A percentile compares a stretch with the other conserved stretches of the same genome.
Conservation (phyloP, 2,329 filamentous ascomycete genomes). For the Epicoccum nigrum region DNA sequence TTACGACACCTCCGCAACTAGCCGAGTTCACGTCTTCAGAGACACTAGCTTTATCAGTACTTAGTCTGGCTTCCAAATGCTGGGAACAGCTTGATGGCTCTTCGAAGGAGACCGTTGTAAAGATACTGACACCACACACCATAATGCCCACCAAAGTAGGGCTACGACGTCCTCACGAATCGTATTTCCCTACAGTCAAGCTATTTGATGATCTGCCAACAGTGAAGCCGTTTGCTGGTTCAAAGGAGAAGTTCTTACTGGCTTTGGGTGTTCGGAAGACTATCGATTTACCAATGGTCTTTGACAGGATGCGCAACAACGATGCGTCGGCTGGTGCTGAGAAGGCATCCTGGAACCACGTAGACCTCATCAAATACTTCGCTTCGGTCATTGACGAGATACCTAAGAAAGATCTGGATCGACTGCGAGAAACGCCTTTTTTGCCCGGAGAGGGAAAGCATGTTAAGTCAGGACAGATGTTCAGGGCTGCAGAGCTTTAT, state of each 20-base stretch:
- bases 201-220: conserved; percentile 92
- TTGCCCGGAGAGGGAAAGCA: conserved; percentile 68
- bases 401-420: conserved; percentile 78
- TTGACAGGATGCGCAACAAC: conserved; percentile 77
- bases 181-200: conserved; percentile 93
- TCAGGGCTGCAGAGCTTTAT: conserved; percentile 46
- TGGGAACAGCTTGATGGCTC: conserved; percentile 79
- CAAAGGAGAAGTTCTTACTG: conserved; percentile 89
- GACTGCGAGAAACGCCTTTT: conserved; percentile 77
- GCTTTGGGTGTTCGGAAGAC: conserved; percentile 92
- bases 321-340: conserved; percentile 57
- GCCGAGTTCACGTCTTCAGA: conserved; percentile 70
- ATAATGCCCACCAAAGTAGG: conserved; percentile 90
- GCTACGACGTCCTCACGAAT: conserved; percentile 82
- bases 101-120: conserved; percentile 69
- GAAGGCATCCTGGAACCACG: conserved; percentile 78
- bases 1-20: conserved; percentile 66
- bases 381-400: conserved; percentile 90
- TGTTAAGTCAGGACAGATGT: conserved; percentile 39
- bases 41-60: conserved; percentile 76
- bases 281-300: conserved; percentile 91
- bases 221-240: conserved; percentile 71
- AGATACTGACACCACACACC: conserved; percentile 69
- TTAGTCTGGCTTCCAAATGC: conserved; percentile 82
- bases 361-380: conserved; percentile 93